Evolutionary conservation across 139 green algal species (phyloP).

Genomic region (Marvania coccoides): DNA sequence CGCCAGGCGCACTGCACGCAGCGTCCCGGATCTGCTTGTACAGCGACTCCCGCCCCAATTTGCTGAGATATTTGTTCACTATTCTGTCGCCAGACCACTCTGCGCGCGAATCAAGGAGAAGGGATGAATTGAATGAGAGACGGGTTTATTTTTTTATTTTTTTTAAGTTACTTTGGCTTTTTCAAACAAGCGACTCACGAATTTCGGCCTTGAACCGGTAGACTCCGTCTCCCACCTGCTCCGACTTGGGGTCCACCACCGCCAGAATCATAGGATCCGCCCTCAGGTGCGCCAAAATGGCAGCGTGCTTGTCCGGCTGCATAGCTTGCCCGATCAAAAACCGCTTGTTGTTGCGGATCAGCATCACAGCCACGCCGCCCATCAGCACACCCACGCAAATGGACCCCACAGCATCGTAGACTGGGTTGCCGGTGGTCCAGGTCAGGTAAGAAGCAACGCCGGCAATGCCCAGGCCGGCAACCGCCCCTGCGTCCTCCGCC

Average conservation of each 20-base stretch:
- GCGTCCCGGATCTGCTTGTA: constrained; percentile 18
- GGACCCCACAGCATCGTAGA: constrained; percentile 80
- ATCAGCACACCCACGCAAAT: constrained; percentile 77
- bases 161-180: no score
- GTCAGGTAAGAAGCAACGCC: constrained; percentile 10
- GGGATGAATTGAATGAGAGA: background rate
- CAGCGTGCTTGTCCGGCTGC: constrained; percentile 20
- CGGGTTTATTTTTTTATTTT: background rate
- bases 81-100: constrained; percentile 29
- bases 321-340: constrained; percentile 67
- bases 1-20: constrained; percentile 9
- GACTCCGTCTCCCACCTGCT: constrained; percentile 76
- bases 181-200: no score
- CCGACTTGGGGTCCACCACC: constrained; percentile 76
- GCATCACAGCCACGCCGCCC: constrained; percentile 65
- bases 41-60: constrained; percentile 1
- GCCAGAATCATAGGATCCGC: constrained; percentile 40
- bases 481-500: constrained; percentile 81
- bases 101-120: background rate
- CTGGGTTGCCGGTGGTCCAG: constrained; percentile 47
- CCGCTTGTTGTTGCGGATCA: constrained; percentile 80
- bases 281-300: constrained; percentile 33
- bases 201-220: constrained; percentile 26
- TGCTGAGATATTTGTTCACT: constrained; percentile 18
- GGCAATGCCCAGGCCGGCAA: constrained; percentile 64